These are phyloP conservation scores for Stevia rebaudiana DNA, from an alignment of 140 eudicot species.

Conservation along the genomic window DNA sequence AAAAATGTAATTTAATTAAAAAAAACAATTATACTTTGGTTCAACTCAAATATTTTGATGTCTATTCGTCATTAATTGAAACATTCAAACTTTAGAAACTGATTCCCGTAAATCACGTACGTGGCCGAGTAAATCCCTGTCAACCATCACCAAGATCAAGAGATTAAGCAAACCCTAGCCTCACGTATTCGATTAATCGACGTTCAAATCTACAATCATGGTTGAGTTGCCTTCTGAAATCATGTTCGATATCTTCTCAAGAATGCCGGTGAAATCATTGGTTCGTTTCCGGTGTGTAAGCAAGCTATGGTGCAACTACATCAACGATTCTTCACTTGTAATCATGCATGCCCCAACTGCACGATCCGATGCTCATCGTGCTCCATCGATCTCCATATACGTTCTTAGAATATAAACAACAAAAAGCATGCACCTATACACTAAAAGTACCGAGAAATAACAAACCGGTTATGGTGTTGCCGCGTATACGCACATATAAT, in stretches of 20 bases:
- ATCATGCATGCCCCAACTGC: neutral
- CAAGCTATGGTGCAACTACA: conserved; percentile 11
- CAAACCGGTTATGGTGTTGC: neutral
- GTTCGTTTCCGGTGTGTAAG: conserved; percentile 7
- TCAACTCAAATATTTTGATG: too few relatives aligned
- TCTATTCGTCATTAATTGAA: too few relatives aligned
- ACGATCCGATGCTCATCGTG: neutral
- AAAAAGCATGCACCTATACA: neutral
- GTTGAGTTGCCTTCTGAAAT: conserved; percentile 2
- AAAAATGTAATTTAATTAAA: too few relatives aligned
- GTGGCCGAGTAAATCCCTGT: too few relatives aligned
- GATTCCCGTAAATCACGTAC: too few relatives aligned
- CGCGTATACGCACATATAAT: neutral
- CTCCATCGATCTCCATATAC: neutral
- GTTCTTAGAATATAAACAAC: neutral
- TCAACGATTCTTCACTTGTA: conserved; percentile 8
- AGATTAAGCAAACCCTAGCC: neutral
- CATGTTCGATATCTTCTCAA: conserved; percentile 6
- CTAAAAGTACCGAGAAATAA: neutral
- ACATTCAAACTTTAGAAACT: too few relatives aligned
- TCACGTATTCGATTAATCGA: neutral
- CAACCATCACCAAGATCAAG: too few relatives aligned
- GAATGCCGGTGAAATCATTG: conserved; percentile 15
- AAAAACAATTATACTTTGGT: too few relatives aligned
- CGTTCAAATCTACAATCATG: neutral